phyloP scores from a whole-genome alignment of 2,329 filamentous ascomycete species.

The Xylariaceae sp. region DNA sequence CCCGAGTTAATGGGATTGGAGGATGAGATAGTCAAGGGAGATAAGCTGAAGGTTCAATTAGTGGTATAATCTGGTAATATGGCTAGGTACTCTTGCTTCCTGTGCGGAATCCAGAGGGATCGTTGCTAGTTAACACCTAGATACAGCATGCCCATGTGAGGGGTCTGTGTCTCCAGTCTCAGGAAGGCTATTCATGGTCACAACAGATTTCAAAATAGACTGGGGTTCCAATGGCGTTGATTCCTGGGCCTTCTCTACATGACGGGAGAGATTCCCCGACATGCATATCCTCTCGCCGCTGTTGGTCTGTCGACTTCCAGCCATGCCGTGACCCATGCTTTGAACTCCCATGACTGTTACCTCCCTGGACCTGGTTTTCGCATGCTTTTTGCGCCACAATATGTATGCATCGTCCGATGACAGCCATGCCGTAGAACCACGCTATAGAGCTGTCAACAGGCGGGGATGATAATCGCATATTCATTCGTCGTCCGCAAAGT shows the following conservation, averaged over 20 bases:
- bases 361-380: neutral
- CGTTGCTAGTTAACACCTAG: neutral
- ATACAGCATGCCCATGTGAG: neutral
- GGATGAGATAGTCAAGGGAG: constrained; percentile 30
- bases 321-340: neutral
- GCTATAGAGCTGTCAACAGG: too few species aligned
- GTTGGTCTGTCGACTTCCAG: neutral
- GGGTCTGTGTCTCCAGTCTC: neutral
- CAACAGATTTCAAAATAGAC: neutral
- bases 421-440: neutral
- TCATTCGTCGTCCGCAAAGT: too few species aligned
- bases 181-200: neutral
- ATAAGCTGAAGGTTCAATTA: constrained; percentile 30
- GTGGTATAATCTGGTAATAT: constrained; percentile 19
- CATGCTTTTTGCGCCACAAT: neutral
- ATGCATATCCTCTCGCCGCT: neutral
- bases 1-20: constrained; percentile 33
- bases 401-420: neutral
- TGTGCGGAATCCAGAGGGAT: neutral
- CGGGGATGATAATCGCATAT: too few species aligned
- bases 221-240: neutral
- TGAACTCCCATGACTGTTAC: neutral
- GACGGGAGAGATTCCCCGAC: neutral
- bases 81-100: too few species aligned
- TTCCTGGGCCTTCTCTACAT: neutral